A percentile compares a stretch with the other conserved stretches of the same genome.
phyloP scores from a whole-genome alignment of 148 eudicot genomes.

The Persicaria tinctoria region DNA sequence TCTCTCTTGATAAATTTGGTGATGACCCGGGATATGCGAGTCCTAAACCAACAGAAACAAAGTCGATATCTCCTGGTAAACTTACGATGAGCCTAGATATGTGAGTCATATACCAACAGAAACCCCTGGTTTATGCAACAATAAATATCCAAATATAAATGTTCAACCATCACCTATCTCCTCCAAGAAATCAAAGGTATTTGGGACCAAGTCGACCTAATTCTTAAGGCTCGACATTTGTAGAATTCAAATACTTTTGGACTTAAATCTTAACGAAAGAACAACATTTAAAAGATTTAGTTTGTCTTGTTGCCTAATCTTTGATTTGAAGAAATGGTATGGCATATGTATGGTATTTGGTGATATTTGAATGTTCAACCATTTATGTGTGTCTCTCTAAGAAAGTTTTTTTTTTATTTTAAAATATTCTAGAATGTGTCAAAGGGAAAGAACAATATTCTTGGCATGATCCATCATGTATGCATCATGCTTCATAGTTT shows the following conservation, averaged over 20 bases:
- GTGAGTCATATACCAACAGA: slow-evolving; percentile 32
- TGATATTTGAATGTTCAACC: neutral
- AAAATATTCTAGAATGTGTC: neutral
- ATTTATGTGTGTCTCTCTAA: neutral
- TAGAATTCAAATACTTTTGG: neutral
- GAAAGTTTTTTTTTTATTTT: neutral
- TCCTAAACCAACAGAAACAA: no score
- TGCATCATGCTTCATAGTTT: neutral
- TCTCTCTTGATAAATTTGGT: slow-evolving; percentile 37
- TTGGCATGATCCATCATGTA: neutral
- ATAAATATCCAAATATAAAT: slow-evolving; percentile 27
- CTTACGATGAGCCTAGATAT: slow-evolving; percentile 33
- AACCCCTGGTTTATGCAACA: slow-evolving; percentile 24
- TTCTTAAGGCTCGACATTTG: neutral
- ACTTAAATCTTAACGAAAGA: neutral
- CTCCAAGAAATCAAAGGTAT: slow-evolving; percentile 43
- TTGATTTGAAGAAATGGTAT: neutral
- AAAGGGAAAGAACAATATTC: neutral
- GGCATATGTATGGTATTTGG: neutral
- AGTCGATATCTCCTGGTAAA: slow-evolving; percentile 15
- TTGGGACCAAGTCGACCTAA: neutral
- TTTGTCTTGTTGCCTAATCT: no score
- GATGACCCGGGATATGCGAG: no score
- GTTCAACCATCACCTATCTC: slow-evolving; percentile 35
- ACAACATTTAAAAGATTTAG: neutral